Conservation (phyloP, 169 alveolate species). For the Eimeria zaria region DNA sequence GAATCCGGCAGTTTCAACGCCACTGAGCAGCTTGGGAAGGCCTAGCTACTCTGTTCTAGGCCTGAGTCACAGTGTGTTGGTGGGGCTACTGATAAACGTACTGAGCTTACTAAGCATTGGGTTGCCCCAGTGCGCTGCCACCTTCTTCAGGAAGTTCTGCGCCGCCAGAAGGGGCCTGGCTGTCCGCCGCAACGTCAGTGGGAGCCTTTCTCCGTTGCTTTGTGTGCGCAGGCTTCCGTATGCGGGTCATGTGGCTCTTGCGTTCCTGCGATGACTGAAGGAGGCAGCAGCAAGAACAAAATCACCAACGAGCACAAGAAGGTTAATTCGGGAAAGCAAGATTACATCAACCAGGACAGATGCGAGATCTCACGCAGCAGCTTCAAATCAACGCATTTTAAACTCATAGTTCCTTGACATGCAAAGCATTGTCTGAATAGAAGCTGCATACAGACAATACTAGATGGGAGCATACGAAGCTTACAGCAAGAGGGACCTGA, state of each 20-base stretch:
- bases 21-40: not conserved
- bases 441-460: not conserved
- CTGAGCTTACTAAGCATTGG: not conserved
- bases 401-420: not conserved
- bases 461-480: not conserved
- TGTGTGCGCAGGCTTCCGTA: conserved; percentile 44
- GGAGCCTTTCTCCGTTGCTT: conserved; percentile 38
- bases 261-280: conserved; percentile 71
- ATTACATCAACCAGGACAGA: not conserved
- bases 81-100: not conserved
- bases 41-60: not conserved
- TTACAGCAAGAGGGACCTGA: conserved; percentile 84
- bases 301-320: not conserved
- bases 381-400: not conserved
- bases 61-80: not conserved
- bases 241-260: conserved; percentile 79
- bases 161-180: conserved; percentile 35
- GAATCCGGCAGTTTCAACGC: not conserved
- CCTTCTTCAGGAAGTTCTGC: not conserved
- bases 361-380: not conserved
- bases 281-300: not conserved
- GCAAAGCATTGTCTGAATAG: not conserved
- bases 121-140: conserved; percentile 20
- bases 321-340: not conserved
- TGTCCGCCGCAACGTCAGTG: not conserved